These are phyloP conservation scores for Eremomyces bilateralis DNA, from an alignment of 495 filamentous ascomycete species.

Conservation along the genomic window DNA sequence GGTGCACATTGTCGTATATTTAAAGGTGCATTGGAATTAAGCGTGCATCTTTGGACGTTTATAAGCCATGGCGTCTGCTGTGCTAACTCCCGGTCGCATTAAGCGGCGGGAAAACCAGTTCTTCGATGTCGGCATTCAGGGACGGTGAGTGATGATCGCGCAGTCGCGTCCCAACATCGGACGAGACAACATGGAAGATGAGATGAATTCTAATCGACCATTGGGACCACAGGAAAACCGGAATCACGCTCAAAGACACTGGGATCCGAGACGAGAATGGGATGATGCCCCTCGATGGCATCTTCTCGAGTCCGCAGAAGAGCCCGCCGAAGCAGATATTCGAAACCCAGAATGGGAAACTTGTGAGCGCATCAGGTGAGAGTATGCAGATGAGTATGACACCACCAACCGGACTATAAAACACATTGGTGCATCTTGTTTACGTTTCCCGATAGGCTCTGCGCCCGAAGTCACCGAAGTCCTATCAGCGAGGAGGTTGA, in stretches of 20 bases:
- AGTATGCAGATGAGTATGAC: slow-evolving; percentile 23
- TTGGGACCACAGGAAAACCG: slow-evolving; percentile 43
- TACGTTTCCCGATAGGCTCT: slow-evolving; percentile 3
- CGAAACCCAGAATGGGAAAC: slow-evolving; percentile 11
- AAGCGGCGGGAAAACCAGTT: slow-evolving; percentile 36
- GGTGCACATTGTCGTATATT: too few species aligned
- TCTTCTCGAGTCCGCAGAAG: slow-evolving; percentile 77
- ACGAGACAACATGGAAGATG: slow-evolving; percentile 8
- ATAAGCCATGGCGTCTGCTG: too few species aligned
- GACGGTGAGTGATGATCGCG: slow-evolving; percentile 28
- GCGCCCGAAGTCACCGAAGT: slow-evolving; percentile 2
- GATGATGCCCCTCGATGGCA: slow-evolving; percentile 59
- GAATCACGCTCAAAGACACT: slow-evolving; percentile 55
- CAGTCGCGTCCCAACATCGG: background rate
- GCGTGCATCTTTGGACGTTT: too few species aligned
- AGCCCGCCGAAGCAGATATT: slow-evolving; percentile 23
- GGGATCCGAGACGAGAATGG: slow-evolving; percentile 78
- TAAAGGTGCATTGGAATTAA: too few species aligned
- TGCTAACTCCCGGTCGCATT: slow-evolving; percentile 17
- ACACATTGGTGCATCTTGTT: slow-evolving; percentile 2
- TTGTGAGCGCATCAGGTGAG: slow-evolving; percentile 26
- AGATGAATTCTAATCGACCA: slow-evolving; percentile 2
- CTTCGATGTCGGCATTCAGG: slow-evolving; percentile 39
- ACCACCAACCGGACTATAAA: background rate
- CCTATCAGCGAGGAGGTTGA: background rate